Percentiles rank a stretch among this genome's conserved stretches.
These are phyloP conservation scores for Cymbomonas tetramitiformis DNA, from an alignment of 139 green algal species.

Conservation along the genomic window DNA sequence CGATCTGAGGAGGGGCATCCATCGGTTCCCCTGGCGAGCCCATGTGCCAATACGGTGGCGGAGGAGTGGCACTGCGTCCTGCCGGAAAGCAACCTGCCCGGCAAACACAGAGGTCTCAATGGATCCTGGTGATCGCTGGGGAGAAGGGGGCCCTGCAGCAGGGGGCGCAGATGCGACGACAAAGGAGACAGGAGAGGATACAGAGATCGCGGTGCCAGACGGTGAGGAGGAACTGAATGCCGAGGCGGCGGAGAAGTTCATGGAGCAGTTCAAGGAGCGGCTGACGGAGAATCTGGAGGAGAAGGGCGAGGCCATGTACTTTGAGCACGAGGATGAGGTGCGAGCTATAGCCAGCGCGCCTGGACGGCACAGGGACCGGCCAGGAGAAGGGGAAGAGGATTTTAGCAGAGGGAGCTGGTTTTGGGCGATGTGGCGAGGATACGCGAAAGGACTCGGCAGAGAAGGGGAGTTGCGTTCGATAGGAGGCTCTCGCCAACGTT, in stretches of 20 bases:
- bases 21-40: no score
- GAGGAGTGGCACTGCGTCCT: not conserved
- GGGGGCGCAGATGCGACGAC: not conserved
- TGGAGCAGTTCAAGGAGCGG: constrained; percentile 28
- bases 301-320: constrained; percentile 63
- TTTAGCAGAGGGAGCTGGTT: no score
- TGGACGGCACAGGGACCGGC: no score
- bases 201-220: not conserved
- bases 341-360: no score
- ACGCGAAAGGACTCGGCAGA: no score
- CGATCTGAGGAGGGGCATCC: no score
- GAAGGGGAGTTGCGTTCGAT: no score
- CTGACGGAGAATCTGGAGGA: constrained; percentile 57
- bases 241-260: constrained; percentile 11
- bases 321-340: constrained; percentile 59
- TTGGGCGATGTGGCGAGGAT: no score
- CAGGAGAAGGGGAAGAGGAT: no score
- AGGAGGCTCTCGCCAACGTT: no score
- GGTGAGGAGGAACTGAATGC: not conserved
- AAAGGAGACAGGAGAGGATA: constrained; percentile 3
- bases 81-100: not conserved
- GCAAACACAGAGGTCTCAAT: not conserved
- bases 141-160: not conserved
- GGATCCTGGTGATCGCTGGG: not conserved
- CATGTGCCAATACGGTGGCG: no score